Conservation (phyloP, 1,139 yeast species). For the Neolecta irregularis region DNA sequence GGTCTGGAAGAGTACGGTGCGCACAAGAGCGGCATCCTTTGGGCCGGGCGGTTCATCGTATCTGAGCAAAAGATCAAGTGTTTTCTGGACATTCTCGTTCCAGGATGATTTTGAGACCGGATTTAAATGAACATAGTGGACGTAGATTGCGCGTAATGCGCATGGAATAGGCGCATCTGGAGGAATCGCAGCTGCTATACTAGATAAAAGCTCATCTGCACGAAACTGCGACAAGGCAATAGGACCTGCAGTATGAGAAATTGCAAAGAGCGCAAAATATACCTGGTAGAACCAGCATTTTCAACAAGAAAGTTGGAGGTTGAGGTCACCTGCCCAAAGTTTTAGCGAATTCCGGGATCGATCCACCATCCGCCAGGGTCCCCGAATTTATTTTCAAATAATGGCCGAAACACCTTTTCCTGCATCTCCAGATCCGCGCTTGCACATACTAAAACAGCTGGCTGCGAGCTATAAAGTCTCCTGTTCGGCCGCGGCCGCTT, state of each 20-base stretch:
- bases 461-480: constrained; percentile 21
- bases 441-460: too few relatives aligned
- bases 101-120: constrained; percentile 18
- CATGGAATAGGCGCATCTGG: constrained; percentile 46
- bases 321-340: too few relatives aligned
- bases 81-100: constrained; percentile 24
- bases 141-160: constrained; percentile 58
- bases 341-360: too few relatives aligned
- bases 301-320: too few relatives aligned
- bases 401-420: not conserved
- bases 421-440: constrained; percentile 1
- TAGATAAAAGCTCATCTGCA: constrained; percentile 43
- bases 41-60: constrained; percentile 57
- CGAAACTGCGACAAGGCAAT: constrained; percentile 79
- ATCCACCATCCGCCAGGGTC: too few relatives aligned
- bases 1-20: constrained; percentile 19
- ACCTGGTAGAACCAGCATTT: constrained; percentile 14
- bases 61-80: constrained; percentile 46
- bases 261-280: too few relatives aligned
- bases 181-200: not conserved
- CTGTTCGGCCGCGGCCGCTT: constrained; percentile 32
- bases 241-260: constrained; percentile 91
- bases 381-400: too few relatives aligned
- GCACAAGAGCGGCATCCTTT: constrained; percentile 34
- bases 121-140: constrained; percentile 52